A percentile compares a stretch with the other conserved stretches of the same genome.
Evolutionary conservation across 192 early-diverging fungal genomes (phyloP).

Genomic region (Coemansia reversa): DNA sequence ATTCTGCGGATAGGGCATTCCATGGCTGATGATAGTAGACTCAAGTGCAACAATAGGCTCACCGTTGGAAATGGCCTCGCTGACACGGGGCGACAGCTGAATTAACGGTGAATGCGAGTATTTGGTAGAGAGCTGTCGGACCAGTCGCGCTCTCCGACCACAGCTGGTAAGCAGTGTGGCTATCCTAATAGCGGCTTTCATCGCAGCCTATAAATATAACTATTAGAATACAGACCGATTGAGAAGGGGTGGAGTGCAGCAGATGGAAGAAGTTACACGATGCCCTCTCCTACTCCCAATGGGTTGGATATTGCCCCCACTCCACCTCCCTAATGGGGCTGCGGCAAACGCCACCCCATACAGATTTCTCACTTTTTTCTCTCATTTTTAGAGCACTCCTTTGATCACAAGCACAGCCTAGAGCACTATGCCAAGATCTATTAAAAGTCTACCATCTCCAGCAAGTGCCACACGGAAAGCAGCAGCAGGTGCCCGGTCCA

Average conservation of each 20-base stretch:
- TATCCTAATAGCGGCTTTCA: not conserved
- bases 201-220: not conserved
- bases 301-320: not conserved
- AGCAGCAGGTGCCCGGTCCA: not conserved
- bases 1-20: conserved; percentile 94
- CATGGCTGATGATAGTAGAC: conserved; percentile 95
- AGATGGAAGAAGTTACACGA: not conserved
- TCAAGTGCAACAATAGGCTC: conserved; percentile 88
- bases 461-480: not conserved
- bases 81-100: conserved; percentile 25
- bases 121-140: conserved; percentile 1
- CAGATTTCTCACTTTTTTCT: not conserved
- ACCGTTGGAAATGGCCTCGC: conserved; percentile 58
- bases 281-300: not conserved
- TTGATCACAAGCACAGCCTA: not conserved
- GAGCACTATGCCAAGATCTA: not conserved
- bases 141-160: not conserved
- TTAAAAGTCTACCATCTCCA: not conserved
- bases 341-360: not conserved
- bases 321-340: too few relatives aligned
- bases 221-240: not conserved
- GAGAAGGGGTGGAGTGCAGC: not conserved
- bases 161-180: not conserved
- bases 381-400: not conserved
- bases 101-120: conserved; percentile 4